Evolutionary conservation across 2,329 filamentous ascomycete species (phyloP).

Genomic region (Amauroascus verrucosus): DNA sequence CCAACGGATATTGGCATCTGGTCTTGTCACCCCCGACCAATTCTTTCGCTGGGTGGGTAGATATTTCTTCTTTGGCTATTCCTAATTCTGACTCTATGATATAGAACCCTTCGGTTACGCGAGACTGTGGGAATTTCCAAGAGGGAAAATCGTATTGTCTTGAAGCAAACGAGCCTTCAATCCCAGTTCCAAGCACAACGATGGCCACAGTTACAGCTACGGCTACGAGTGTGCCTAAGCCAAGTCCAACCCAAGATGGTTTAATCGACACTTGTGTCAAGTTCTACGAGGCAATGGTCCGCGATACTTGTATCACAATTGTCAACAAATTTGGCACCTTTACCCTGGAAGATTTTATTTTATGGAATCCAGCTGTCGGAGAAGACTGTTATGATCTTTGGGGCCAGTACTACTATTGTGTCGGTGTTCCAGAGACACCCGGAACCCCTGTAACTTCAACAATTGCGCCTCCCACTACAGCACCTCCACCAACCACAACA

Average conservation of each 20-base stretch:
- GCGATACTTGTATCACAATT: slow-evolving; percentile 21
- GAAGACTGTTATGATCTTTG: slow-evolving; percentile 17
- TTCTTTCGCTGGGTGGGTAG: too few species aligned
- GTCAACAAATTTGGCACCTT: slow-evolving; percentile 14
- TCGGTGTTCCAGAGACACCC: slow-evolving; percentile 13
- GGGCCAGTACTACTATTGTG: slow-evolving; percentile 21
- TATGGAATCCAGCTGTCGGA: neutral
- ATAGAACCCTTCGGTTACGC: too few species aligned
- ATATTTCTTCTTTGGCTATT: too few species aligned
- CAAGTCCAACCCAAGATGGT: neutral
- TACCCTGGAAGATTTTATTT: neutral
- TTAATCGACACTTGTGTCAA: neutral
- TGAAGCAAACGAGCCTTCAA: too few species aligned
- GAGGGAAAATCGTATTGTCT: too few species aligned
- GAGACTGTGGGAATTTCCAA: too few species aligned
- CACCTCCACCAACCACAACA: neutral
- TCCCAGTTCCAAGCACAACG: too few species aligned
- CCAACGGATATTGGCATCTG: too few species aligned
- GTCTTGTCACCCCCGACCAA: too few species aligned
- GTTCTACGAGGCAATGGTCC: slow-evolving; percentile 17
- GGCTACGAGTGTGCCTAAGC: neutral
- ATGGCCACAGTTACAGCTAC: neutral
- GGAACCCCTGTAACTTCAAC: neutral
- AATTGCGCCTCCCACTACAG: neutral
- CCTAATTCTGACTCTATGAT: too few species aligned